Evolutionary conservation across 208 protist species (phyloP), one percentile per base, ranked within the genome.

Genomic region (Trichomonas gallinae): DNA sequence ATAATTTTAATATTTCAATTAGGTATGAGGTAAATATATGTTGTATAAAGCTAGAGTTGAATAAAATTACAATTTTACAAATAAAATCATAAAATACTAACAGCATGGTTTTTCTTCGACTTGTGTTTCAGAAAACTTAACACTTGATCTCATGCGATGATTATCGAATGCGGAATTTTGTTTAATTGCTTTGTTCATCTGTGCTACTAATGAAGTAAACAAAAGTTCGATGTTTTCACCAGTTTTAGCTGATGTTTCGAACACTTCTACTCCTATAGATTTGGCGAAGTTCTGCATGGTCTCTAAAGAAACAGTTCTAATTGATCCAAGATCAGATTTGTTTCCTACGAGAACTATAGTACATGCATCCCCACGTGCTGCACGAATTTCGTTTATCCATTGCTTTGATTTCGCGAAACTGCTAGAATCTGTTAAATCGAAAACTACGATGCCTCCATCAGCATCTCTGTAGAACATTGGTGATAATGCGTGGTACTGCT

Each of bases 221-320:
- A 93, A 15, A 51, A 93, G 44, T 34, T 51, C 44, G n/a, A 93
- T 51, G 26, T 93, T 93, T 93, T 93, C 87, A 10, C 87, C 87
- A 36, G 87, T 93, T 93, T 93, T 93, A 34, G 87, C 87, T 34
- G 87, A 93, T 93, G 87, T 93, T 38, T 93, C 44, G 17, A 51
- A 51, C 2, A 42, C 42, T 38, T 51, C 31, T n/a, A 42, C 44
- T 40, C 46, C 46, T 11, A 51, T 93, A 34, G 15, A 13, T 38
- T 48, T 48, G 1, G 87, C 87, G 31, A 93, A 93, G 15, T 93
- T 42, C 17, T 48, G 44, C 26, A 48, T 48, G 6, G 83, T 44
- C 15, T 89, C 83, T 31, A 89, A 45, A 13, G 31, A 44, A 34
- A 89, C 83, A 44, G 83, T 89, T 31, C 83, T 8, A 46, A 89